A percentile compares a stretch with the other conserved stretches of the same genome.
Conservation (phyloP, 495 filamentous ascomycete species). For the Cercophora newfieldiana region DNA sequence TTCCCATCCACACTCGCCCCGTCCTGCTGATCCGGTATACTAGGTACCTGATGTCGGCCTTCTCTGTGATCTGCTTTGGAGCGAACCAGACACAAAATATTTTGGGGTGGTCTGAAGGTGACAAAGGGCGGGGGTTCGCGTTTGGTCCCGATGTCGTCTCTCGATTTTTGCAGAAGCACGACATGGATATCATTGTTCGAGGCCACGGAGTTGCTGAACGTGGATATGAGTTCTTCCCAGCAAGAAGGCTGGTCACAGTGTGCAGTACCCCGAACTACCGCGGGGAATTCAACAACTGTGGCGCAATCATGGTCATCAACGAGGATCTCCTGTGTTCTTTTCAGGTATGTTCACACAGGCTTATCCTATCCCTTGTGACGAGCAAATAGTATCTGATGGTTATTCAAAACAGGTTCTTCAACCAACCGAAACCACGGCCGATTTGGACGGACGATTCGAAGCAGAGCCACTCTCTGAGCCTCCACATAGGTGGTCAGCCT, state of each 20-base stretch:
- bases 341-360: too few relatives aligned
- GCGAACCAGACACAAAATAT: slow-evolving; percentile 10
- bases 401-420: too few relatives aligned
- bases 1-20: neutral
- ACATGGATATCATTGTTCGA: slow-evolving; percentile 99
- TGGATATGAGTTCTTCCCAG: slow-evolving; percentile 99
- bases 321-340: slow-evolving; percentile 98
- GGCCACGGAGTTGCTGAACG: slow-evolving; percentile 99
- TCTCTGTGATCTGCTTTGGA: neutral
- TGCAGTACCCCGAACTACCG: slow-evolving; percentile 99
- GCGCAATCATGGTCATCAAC: slow-evolving; percentile 99
- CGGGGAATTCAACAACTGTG: slow-evolving; percentile 98
- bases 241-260: slow-evolving; percentile 93
- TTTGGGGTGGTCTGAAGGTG: slow-evolving; percentile 31
- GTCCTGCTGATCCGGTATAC: neutral
- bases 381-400: too few relatives aligned
- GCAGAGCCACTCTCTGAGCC: too few relatives aligned
- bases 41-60: slow-evolving; percentile 2
- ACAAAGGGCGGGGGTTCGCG: slow-evolving; percentile 96
- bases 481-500: too few relatives aligned
- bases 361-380: too few relatives aligned
- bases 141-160: slow-evolving; percentile 98
- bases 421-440: too few relatives aligned
- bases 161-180: slow-evolving; percentile 97
- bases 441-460: too few relatives aligned